Base-by-base conservation (phyloP, 1,139 yeast species). In the Lodderomyces oxycetoniae region DNA sequence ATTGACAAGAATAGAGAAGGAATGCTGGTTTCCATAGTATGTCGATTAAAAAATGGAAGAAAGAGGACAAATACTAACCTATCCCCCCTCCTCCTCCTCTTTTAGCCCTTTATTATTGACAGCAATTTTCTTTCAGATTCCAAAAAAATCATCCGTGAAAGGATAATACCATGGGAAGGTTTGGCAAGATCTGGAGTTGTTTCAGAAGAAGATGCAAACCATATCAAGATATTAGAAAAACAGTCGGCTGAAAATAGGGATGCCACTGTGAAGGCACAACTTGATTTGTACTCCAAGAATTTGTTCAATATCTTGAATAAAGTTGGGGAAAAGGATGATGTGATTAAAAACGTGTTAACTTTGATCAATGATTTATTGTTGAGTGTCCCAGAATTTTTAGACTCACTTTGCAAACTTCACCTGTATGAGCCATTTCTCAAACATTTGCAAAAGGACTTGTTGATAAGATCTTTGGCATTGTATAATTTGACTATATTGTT, bases 111-210 rank as follows among this genome's bases (percentile, higher is more conserved):
- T 37, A 41, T 57, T 32, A 54, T 73, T 44, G 86, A 81, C 48
- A 80, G 85, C 57, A 71, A 71, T 32, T 79, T 77, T 52, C 67
- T 86, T 49, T 80, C 79, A 44, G 95, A 87, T 49, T 75, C 84
- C 43, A 77, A 86, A 49, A 70, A 74, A 48, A 79, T 79, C 44
- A 79, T 86, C 46, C 72, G 93, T 48, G 83, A 85, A 42, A 75
- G 94, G 45, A 82, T 93, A 22, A 77, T 89, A 40, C 94, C 95
- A 17, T 89, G 96, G 96, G 94, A 85, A 52, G 95, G 95, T 6
- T 78, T 83, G 49, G 79, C 86, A 13, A 73, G 95, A 41, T 81
- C 93, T 9, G 79, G 77, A 32, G 75, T 80, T 32, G 68, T 89
- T 30, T 61, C 78, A 14, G 70, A 70, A 35, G 79, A 75, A 40